A percentile compares a stretch with the other conserved stretches of the same genome.
Conservation (phyloP, 2,329 filamentous ascomycete species). For the Exophiala bonariae region DNA sequence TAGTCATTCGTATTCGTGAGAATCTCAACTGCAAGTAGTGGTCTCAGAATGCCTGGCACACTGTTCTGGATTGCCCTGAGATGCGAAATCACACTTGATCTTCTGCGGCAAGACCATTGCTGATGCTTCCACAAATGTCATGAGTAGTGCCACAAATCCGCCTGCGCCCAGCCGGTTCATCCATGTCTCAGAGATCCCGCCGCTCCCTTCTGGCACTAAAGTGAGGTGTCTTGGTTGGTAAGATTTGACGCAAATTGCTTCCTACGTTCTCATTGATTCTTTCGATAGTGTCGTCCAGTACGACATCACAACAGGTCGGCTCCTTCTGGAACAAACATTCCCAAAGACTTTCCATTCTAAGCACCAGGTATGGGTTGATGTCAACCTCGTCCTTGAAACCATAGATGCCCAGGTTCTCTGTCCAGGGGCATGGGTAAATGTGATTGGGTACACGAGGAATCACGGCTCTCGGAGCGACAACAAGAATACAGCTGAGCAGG, state of each 20-base stretch:
- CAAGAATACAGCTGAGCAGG: constrained; percentile 7
- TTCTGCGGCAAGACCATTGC: background rate
- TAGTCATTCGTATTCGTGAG: background rate
- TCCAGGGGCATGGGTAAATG: constrained; percentile 79
- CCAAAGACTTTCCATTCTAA: constrained; percentile 41
- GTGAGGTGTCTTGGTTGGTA: constrained; percentile 92
- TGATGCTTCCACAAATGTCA: background rate
- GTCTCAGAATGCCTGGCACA: background rate
- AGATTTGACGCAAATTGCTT: constrained; percentile 36
- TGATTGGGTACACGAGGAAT: constrained; percentile 71
- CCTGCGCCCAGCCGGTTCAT: constrained; percentile 61
- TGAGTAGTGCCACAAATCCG: constrained; percentile 13
- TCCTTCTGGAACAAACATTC: constrained; percentile 69
- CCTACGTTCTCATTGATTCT: constrained; percentile 12
- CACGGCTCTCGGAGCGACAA: constrained; percentile 30
- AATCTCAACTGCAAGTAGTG: background rate
- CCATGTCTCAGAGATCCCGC: constrained; percentile 63
- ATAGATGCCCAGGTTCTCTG: constrained; percentile 64
- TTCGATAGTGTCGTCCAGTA: constrained; percentile 59
- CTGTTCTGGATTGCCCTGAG: background rate
- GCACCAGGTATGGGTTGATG: constrained; percentile 63
- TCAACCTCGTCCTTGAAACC: constrained; percentile 68
- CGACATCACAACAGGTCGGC: constrained; percentile 55
- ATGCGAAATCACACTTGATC: background rate
- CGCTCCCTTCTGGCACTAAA: constrained; percentile 64